Evolutionary conservation across 106 monocot genomes (phyloP).

Genomic region (Cymbidium sinense): DNA sequence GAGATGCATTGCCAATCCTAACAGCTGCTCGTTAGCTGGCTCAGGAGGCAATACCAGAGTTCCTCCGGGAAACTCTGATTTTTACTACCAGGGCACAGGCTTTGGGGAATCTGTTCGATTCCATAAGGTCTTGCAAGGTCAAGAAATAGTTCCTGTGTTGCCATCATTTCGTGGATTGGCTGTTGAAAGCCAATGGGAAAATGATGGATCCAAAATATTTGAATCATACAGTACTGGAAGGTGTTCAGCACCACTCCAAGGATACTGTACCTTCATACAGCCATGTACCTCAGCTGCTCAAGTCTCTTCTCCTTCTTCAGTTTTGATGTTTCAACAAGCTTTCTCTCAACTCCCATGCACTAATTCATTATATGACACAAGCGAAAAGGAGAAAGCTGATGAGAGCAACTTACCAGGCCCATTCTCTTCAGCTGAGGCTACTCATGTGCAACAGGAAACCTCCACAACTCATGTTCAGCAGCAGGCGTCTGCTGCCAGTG

Average conservation of each 20-base stretch:
- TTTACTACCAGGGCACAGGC: constrained; percentile 51
- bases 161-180: constrained; percentile 24
- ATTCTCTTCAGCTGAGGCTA: background rate
- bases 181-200: constrained; percentile 9
- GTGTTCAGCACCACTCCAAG: constrained; percentile 17
- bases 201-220: constrained; percentile 7
- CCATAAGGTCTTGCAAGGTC: constrained; percentile 99
- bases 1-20: constrained; percentile 19
- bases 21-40: constrained; percentile 18
- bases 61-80: constrained; percentile 30
- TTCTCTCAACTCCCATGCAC: constrained; percentile 8
- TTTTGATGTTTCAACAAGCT: constrained; percentile 64
- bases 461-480: background rate
- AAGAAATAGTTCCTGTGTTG: constrained; percentile 66
- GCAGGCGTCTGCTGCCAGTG: background rate
- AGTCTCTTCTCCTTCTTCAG: constrained; percentile 68
- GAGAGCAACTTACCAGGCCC: background rate
- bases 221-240: constrained; percentile 10
- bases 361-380: constrained; percentile 1
- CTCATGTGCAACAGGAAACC: background rate
- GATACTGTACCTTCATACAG: constrained; percentile 19
- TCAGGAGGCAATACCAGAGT: constrained; percentile 21
- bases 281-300: constrained; percentile 23
- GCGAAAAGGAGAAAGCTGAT: constrained; percentile 4
- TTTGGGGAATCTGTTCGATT: constrained; percentile 74